A percentile compares a stretch with the other conserved stretches of the same genome.
Evolutionary conservation across 768 basidiomycete species (phyloP).

Genomic region (Pluteus cervinus): DNA sequence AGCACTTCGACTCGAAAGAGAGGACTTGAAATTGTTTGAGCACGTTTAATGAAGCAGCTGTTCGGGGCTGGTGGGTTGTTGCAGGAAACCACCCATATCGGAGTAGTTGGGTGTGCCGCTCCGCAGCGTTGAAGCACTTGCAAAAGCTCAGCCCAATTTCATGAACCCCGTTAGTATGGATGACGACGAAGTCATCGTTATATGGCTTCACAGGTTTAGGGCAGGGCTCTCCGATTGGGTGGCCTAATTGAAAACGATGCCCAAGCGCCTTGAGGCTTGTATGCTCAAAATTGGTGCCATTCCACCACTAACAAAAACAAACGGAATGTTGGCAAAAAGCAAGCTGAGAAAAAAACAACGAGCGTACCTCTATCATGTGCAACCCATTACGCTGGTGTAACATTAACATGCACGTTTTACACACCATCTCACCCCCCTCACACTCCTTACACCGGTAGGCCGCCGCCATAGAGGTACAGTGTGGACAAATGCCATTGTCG

Average conservation of each 20-base stretch:
- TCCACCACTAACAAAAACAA: no score
- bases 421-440: constrained; percentile 2
- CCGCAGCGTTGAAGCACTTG: constrained; percentile 13
- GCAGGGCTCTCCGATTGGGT: constrained; percentile 11
- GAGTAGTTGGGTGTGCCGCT: constrained; percentile 21
- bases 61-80: constrained; percentile 18
- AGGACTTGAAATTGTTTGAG: constrained; percentile 19
- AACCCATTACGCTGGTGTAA: constrained; percentile 8
- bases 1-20: constrained; percentile 21
- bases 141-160: constrained; percentile 23
- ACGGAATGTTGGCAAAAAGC: no score
- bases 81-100: constrained; percentile 24
- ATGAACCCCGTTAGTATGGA: constrained; percentile 25
- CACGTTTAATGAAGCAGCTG: constrained; percentile 16
- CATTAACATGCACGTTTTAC: constrained; percentile 7
- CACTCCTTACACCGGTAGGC: constrained; percentile 12
- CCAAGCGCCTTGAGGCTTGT: constrained; percentile 15
- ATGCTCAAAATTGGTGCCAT: constrained; percentile 8
- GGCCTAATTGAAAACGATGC: constrained; percentile 21
- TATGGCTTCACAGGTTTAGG: constrained; percentile 1
- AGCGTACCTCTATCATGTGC: constrained; percentile 11
- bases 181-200: constrained; percentile 18
- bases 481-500: no score
- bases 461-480: no score
- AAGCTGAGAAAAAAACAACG: no score